Evolutionary conservation across 164 flowering plant genomes (phyloP).

Genomic region (Hamamelis virginiana): DNA sequence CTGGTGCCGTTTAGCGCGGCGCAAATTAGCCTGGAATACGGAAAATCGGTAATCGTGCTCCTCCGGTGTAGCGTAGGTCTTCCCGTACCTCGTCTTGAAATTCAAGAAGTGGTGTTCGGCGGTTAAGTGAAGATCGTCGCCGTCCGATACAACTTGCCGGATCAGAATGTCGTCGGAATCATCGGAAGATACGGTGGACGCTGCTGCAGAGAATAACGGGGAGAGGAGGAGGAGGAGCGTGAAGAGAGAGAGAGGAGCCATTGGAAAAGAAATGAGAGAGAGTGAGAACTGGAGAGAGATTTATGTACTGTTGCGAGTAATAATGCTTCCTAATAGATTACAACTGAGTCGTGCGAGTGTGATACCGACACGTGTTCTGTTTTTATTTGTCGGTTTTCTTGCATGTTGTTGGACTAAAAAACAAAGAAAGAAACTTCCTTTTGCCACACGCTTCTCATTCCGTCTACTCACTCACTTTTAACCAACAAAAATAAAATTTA

Average conservation of each 20-base stretch:
- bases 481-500: no score
- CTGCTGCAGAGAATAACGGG: conserved; percentile 8
- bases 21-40: conserved; percentile 74
- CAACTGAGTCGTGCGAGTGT: background rate
- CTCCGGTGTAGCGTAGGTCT: conserved; percentile 55
- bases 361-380: background rate
- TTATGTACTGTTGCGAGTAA: background rate
- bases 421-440: no score
- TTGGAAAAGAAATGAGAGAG: background rate
- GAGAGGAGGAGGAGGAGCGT: conserved; percentile 21
- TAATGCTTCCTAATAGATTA: no score
- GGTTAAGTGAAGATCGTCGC: conserved; percentile 40
- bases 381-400: background rate
- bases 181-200: conserved; percentile 3
- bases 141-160: conserved; percentile 49
- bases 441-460: no score
- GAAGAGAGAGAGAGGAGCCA: conserved; percentile 23
- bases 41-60: conserved; percentile 76
- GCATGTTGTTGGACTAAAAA: no score
- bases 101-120: conserved; percentile 66
- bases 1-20: conserved; percentile 75
- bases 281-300: no score
- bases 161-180: conserved; percentile 38
- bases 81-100: conserved; percentile 62
- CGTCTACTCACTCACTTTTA: no score